Conservation (phyloP, 352 stramenopile genomes). For the Phytophthora pinifolia region DNA sequence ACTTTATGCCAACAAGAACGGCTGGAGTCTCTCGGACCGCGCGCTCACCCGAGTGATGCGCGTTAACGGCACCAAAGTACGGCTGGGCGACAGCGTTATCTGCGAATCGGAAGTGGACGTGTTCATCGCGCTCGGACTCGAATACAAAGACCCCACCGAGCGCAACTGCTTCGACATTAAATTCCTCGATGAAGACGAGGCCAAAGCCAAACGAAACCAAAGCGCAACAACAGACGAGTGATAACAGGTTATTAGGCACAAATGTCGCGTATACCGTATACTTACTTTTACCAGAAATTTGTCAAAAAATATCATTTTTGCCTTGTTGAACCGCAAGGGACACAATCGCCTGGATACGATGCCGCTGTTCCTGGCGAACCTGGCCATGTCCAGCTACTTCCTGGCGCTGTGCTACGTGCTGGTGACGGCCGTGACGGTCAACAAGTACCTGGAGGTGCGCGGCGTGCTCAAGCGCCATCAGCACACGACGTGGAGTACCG, state of each 20-base stretch:
- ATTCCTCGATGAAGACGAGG: slow-evolving; percentile 78
- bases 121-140: slow-evolving; percentile 80
- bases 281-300: neutral
- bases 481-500: slow-evolving; percentile 73
- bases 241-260: too few relatives aligned
- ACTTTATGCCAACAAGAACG: slow-evolving; percentile 78
- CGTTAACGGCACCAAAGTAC: slow-evolving; percentile 57
- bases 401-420: slow-evolving; percentile 87
- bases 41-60: slow-evolving; percentile 63
- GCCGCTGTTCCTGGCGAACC: slow-evolving; percentile 87
- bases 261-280: too few relatives aligned
- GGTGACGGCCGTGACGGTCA: slow-evolving; percentile 75
- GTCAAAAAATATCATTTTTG: neutral
- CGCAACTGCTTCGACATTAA: slow-evolving; percentile 84
- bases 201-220: slow-evolving; percentile 40
- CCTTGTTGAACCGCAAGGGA: slow-evolving; percentile 2
- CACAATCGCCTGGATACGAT: slow-evolving; percentile 38
- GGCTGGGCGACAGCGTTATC: slow-evolving; percentile 66
- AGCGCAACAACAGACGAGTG: slow-evolving; percentile 9
- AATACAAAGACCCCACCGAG: slow-evolving; percentile 82
- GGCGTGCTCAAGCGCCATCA: slow-evolving; percentile 68
- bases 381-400: slow-evolving; percentile 89
- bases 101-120: slow-evolving; percentile 83
- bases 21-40: slow-evolving; percentile 73
- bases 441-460: slow-evolving; percentile 73